A percentile compares a stretch with the other conserved stretches of the same genome.
Evolutionary conservation across 768 basidiomycete genomes (phyloP).

Genomic region (Termitomyces heimii): DNA sequence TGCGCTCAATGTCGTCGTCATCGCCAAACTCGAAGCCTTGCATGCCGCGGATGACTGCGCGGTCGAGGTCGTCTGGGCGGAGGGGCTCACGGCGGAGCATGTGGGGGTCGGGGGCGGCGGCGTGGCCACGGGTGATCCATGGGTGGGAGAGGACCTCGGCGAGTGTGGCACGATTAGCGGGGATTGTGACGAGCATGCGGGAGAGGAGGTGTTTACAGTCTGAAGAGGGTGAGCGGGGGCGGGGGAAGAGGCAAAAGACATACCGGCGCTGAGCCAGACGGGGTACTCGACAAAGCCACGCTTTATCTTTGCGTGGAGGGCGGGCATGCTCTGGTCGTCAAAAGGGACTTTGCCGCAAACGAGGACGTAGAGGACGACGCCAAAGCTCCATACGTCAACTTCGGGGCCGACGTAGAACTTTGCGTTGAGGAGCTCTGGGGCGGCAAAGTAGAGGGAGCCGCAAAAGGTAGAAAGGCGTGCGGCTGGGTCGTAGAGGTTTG

Average conservation of each 20-base stretch:
- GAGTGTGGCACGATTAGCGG: conserved; percentile 75
- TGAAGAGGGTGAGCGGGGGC: conserved; percentile 21
- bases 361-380: conserved; percentile 94
- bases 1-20: conserved; percentile 78
- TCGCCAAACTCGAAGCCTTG: conserved; percentile 95
- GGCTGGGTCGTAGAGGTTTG: conserved; percentile 86
- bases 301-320: conserved; percentile 98
- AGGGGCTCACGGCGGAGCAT: conserved; percentile 87
- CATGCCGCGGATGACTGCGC: conserved; percentile 84
- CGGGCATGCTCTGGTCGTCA: conserved; percentile 99
- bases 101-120: conserved; percentile 75
- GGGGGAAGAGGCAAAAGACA: conserved; percentile 14
- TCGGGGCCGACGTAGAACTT: conserved; percentile 96
- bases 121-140: conserved; percentile 89
- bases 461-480: conserved; percentile 91
- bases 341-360: conserved; percentile 99
- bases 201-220: conserved; percentile 94
- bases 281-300: conserved; percentile 96
- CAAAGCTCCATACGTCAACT: conserved; percentile 99
- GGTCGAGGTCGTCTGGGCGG: conserved; percentile 83
- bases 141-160: conserved; percentile 83
- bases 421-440: conserved; percentile 94
- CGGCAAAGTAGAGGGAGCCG: conserved; percentile 97
- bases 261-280: conserved; percentile 91
- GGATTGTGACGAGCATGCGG: conserved; percentile 95